Evolutionary conservation across 441 rosid genomes (phyloP), one percentile per base, ranked within the genome.

Genomic region (Pelargonium exstipulatum): DNA sequence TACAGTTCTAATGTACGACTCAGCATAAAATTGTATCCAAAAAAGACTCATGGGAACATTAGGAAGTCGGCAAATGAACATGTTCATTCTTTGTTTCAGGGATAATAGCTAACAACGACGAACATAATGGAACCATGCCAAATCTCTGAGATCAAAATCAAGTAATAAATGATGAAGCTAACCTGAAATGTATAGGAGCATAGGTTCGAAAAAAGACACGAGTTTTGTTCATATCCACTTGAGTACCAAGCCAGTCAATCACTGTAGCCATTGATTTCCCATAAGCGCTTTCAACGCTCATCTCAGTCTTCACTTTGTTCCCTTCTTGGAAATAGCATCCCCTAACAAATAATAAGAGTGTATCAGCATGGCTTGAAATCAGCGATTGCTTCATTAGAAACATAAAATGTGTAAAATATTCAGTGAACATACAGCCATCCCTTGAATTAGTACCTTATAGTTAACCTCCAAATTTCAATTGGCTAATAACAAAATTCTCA

Each of bases 151-250:
- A 12, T 6, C 1, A 10, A 22, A 24, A 46, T 17, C 16, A 35
- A 37, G 42, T 40, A 45, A 60, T 32, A 63, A 16, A 66, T 3
- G 5, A 62, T 17, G 49, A 75, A 61, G 22, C 79, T 40, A 79
- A 91, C 98, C 98, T 90, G 89, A 94, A 94, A 85, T 94, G 99
- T 46, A 91, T 95, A 0, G 99, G 99, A 4, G 99, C 91, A 74
- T 84, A 87, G 35, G 97, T 81, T 9, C 97, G 99, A 65, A 91
- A 94, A 81, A 85, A 91, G 82, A 88, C 97, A 68, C 80, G 91
- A 9, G 89, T 90, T 83, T 84, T 85, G 84, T 64, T 83, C 70
- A 82, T 10, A 69, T 88, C 80, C 43, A 94, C 94, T 76, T 90
- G 82, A 61, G 79, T 74, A 42, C 80, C 76, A 70, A 94, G 76